Evolutionary conservation across 75 land plant species (phyloP), one percentile per base, ranked within the genome.

Genomic region (Picea sitchensis): DNA sequence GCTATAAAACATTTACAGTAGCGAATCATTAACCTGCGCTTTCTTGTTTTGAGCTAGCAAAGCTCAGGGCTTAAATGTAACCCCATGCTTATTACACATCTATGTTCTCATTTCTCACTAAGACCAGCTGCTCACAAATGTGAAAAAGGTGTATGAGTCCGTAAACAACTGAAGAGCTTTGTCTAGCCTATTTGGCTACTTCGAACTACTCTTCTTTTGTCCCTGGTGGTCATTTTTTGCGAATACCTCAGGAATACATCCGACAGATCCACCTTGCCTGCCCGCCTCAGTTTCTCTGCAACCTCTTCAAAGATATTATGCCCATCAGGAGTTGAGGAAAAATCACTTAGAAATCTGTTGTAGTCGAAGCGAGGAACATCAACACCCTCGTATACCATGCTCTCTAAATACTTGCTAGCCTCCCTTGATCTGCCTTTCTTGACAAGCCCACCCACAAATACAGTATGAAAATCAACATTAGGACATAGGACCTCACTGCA

Each of bases 371-470:
- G 83, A 20, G 89, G 87, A 61, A 90, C 87, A 31, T 86, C 87
- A 14, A 77, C 32, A 14, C 86, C 86, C 71, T 87, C 77, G 14
- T 82, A 61, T 68, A 85, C 59, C 63, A 73, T 73, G 73, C 92
- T 84, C 84, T 90, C 92, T 64, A 86, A 86, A 80, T 82, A 90
- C 82, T 87, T 90, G 44, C 82, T 83, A 5, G 89, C 92, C 58
- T 87, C 87, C 73, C 75, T 32, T 14, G 73, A 59, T 76, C 82
- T 90, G 58, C 92, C 92, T 1, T 77, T 83, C 83, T 85, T 90
- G 15, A 87, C 84, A 80, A 90, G 80, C 12, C 92, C 92, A 14
- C 92, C 89, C 12, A 90, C 89, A 79, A 90, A 90, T 21, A 90
- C 85, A 47, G 80, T 82, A 51, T 87, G 84, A 73, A 90, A 90